These are phyloP conservation scores for Hyaloperonospora arabidopsidis DNA, from an alignment of 352 stramenopile genomes.

Conservation along the genomic window DNA sequence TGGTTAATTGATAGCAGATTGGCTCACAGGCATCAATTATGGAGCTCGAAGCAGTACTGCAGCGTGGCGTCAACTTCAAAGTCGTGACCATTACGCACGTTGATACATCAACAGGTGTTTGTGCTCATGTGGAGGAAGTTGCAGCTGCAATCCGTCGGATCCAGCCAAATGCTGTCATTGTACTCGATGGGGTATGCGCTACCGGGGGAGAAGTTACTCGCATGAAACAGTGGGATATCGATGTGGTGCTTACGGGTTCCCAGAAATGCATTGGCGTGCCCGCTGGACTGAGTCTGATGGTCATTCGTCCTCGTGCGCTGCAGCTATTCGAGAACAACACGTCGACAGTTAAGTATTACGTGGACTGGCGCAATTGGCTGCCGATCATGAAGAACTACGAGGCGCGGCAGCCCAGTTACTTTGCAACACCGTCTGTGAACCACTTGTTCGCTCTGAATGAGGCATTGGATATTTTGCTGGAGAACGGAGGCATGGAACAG, in stretches of 20 bases:
- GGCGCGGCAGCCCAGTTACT: constrained; percentile 64
- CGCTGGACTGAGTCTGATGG: constrained; percentile 52
- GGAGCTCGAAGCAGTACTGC: constrained; percentile 40
- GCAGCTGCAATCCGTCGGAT: constrained; percentile 44
- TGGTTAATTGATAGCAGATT: constrained; percentile 24
- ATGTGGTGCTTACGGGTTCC: constrained; percentile 70
- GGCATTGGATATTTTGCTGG: constrained; percentile 57
- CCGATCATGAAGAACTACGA: constrained; percentile 84
- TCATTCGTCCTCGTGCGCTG: constrained; percentile 60
- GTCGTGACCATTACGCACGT: constrained; percentile 73
- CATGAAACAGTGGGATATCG: constrained; percentile 76
- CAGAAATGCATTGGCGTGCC: constrained; percentile 74
- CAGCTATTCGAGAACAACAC: constrained; percentile 55
- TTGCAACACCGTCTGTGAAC: constrained; percentile 72
- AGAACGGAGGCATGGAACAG: constrained; percentile 71
- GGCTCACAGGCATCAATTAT: constrained; percentile 42
- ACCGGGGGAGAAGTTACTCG: constrained; percentile 64
- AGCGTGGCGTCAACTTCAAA: constrained; percentile 41
- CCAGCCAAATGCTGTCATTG: constrained; percentile 52
- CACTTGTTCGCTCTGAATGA: constrained; percentile 68
- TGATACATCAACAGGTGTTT: constrained; percentile 69
- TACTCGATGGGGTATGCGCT: constrained; percentile 67
- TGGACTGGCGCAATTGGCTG: constrained; percentile 75
- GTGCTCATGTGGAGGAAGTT: constrained; percentile 52
- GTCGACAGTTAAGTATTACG: constrained; percentile 56